Base-by-base conservation (phyloP, 371 early-diverging fungal species). In the Thermomucor indicae-seudaticae region DNA sequence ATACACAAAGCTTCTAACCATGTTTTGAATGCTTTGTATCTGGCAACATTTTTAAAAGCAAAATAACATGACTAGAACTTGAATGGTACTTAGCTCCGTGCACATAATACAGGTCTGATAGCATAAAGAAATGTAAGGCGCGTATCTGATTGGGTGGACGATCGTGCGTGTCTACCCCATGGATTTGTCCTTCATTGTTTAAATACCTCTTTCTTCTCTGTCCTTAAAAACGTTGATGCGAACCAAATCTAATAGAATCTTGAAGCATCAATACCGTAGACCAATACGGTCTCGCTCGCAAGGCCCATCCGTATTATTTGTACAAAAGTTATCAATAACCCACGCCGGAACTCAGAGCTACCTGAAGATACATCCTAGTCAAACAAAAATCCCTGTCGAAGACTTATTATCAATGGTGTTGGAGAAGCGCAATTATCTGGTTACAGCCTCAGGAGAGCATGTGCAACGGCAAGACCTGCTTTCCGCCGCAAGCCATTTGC, bases 321-420 rank as follows among this genome's bases (percentile, higher is more conserved):
- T 17, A 17, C 4, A 24, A 42, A 16, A 42, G 42, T n/a, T n/a
- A n/a, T n/a, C 42, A 12, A 14, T 42, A 17, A 19, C 42, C 4
- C 25, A 20, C 11, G 25, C 4, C 23, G 42, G 42, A 12, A 30
- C 14, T 3, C 31, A 1, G 3, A 47, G 35, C 8, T 4, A 34
- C 19, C 2, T 47, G 19, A 30, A 30, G 8, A 47, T 47, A 11
- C 34, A 22, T 5, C 47, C 34, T 19, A 47, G 32, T 25, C n/a
- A 47, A 25, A 47, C 35, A 19, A 19, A 30, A 8, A 22, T 47
- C 29, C 14, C n/a, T 4, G 47, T 35, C 16, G 35, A 29, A 19
- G 47, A 47, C 4, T 32, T 47, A n/a, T 34, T 47, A 7, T 34
- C 34, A 6, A 47, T 47, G 47, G 25, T 47, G 4, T 20, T 34